Base-by-base conservation (phyloP, 75 land plant species). In the Azolla pinnata region DNA sequence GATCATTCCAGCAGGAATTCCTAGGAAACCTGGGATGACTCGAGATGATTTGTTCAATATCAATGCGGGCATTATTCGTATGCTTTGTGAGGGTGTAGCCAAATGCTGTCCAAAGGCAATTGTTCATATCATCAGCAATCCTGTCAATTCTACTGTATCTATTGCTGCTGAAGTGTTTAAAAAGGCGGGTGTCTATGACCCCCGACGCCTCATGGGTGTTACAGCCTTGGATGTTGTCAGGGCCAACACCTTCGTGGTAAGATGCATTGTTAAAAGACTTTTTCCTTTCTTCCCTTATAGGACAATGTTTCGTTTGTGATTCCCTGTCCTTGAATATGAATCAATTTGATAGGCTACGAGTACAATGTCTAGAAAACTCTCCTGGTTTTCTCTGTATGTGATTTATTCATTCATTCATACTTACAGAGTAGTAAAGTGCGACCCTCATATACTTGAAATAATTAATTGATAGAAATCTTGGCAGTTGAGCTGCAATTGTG, bases 131-230 rank as follows among this genome's bases (percentile, higher is more conserved):
- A 93, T 93, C 63, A 89, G 97, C 71, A 93, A 93, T 53, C 98
- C 98, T 49, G 98, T 93, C n/a, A 93, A 93, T 54, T 89, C 98
- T 2, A 93, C 98, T 14, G 98, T 93, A n/a, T 87, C 98, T 0
- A 83, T 93, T 70, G 98, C 98, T 0, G 90, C 96, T 0, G 98
- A 93, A 75, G 97, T 93, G 59, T 80, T 93, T 55, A 93, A 93
- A 72, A 79, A 75, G 67, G 85, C 83, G 21, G 98, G 98, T 26
- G 77, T 72, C 10, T 93, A 73, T 73, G 83, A 93, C 68, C 98
- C 98, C 26, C 85, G 76, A 47, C 78, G 81, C 10, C 81, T 93
- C 38, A 31, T 93, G 29, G 98, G 98, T 54, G 98, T 93, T 12
- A 93, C 98, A 24, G 86, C 79, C 56, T 79, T 93, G 71, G 98